Conservation (phyloP, 139 green algal species). For the Tetradesmus lagerheimii region DNA sequence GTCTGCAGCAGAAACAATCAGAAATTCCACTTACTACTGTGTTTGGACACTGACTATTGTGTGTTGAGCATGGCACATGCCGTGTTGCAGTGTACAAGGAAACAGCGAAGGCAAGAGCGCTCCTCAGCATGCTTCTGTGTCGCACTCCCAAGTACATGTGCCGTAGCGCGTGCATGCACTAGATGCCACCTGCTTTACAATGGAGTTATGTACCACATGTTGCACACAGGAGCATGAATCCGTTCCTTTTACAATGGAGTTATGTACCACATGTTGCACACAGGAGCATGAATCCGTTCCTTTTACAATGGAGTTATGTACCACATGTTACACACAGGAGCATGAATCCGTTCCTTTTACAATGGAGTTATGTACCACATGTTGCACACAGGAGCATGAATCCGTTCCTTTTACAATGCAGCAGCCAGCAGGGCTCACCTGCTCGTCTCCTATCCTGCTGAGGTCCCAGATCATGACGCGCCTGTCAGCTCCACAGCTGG, state of each 20-base stretch:
- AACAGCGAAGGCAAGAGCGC: no score
- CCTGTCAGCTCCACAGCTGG: conserved; percentile 94
- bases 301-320: no score
- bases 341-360: neutral
- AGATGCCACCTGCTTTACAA: no score
- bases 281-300: neutral
- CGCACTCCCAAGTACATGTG: neutral
- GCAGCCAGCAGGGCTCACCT: conserved; percentile 64
- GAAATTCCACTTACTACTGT: no score
- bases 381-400: neutral
- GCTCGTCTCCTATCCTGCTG: conserved; percentile 94
- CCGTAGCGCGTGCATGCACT: neutral
- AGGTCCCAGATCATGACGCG: conserved; percentile 99
- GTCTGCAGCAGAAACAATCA: conserved; percentile 78
- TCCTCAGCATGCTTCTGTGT: neutral
- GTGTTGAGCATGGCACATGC: no score
- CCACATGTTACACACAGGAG: neutral
- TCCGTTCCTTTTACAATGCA: neutral
- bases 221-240: neutral
- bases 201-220: no score
- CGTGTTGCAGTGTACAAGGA: no score
- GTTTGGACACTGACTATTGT: no score
- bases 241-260: neutral
- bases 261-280: neutral
- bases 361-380: neutral